Evolutionary conservation across 2,329 filamentous ascomycete genomes (phyloP).

Genomic region (Elsinoe fawcettii): DNA sequence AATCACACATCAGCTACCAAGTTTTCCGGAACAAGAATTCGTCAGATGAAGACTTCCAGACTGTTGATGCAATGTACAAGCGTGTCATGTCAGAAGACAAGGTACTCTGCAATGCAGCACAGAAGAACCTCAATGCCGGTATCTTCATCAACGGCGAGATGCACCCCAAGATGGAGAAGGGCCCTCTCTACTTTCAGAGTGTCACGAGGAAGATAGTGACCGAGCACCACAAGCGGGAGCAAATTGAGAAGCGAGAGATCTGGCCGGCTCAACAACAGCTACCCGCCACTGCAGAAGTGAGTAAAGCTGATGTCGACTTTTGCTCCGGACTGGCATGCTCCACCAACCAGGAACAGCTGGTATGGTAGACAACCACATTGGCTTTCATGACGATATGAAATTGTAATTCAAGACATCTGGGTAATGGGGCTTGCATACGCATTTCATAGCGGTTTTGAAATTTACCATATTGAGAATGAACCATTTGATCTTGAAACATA

Average conservation of each 20-base stretch:
- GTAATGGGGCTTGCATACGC: not conserved
- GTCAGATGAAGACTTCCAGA: slow-evolving; percentile 50
- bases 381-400: not conserved
- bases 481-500: not conserved
- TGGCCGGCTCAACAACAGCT: slow-evolving; percentile 42
- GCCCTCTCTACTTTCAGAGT: slow-evolving; percentile 49
- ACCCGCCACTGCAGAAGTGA: not conserved
- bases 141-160: slow-evolving; percentile 57
- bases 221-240: slow-evolving; percentile 42
- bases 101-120: slow-evolving; percentile 50
- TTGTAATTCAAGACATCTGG: not conserved
- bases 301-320: slow-evolving; percentile 12
- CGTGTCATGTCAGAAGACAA: slow-evolving; percentile 60
- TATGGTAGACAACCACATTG: slow-evolving; percentile 13
- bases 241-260: slow-evolving; percentile 40
- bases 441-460: not conserved
- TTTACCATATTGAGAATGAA: not conserved
- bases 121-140: slow-evolving; percentile 54
- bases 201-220: slow-evolving; percentile 42
- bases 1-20: slow-evolving; percentile 53
- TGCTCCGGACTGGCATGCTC: slow-evolving; percentile 14
- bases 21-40: slow-evolving; percentile 55
- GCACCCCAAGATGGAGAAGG: slow-evolving; percentile 51
- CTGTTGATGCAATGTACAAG: slow-evolving; percentile 54
- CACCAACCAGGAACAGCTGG: slow-evolving; percentile 17